phyloP scores from a whole-genome alignment of 352 stramenopile species.

The Pythium pyrilobum region DNA sequence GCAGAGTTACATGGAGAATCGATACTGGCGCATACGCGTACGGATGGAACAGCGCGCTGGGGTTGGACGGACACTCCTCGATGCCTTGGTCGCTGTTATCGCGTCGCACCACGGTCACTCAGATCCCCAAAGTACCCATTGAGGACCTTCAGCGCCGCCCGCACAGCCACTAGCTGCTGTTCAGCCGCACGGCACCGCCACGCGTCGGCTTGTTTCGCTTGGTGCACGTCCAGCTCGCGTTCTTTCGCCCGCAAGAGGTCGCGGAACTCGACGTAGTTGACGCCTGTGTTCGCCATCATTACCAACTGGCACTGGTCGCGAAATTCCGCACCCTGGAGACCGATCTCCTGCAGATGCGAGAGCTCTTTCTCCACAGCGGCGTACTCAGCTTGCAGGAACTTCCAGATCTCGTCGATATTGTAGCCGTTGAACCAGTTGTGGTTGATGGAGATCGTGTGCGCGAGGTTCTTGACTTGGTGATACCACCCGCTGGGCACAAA shows the following conservation, averaged over 20 bases:
- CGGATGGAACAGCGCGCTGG: too few species aligned
- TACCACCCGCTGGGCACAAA: slow-evolving; percentile 97
- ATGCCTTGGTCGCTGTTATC: too few species aligned
- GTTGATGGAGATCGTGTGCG: slow-evolving; percentile 95
- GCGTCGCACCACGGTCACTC: too few species aligned
- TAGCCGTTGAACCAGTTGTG: slow-evolving; percentile 97
- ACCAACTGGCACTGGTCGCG: slow-evolving; percentile 64
- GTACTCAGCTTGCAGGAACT: slow-evolving; percentile 64
- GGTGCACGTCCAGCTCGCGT: slow-evolving; percentile 18
- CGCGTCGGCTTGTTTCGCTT: background rate
- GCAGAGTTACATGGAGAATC: too few species aligned
- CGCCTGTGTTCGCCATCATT: slow-evolving; percentile 74
- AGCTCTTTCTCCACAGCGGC: slow-evolving; percentile 56
- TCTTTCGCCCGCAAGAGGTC: slow-evolving; percentile 48
- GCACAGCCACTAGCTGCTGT: slow-evolving; percentile 9
- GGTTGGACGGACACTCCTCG: too few species aligned
- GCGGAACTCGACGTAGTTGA: slow-evolving; percentile 68
- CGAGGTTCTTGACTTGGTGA: slow-evolving; percentile 92
- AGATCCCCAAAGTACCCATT: too few species aligned
- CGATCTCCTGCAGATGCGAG: slow-evolving; percentile 54
- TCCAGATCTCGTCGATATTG: slow-evolving; percentile 57
- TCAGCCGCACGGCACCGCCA: background rate
- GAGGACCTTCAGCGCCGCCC: too few species aligned
- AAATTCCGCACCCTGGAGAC: slow-evolving; percentile 49
- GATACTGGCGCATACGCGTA: too few species aligned